Conservation (phyloP, 768 basidiomycete species). For the Rhodosporidiobolus sp. region DNA sequence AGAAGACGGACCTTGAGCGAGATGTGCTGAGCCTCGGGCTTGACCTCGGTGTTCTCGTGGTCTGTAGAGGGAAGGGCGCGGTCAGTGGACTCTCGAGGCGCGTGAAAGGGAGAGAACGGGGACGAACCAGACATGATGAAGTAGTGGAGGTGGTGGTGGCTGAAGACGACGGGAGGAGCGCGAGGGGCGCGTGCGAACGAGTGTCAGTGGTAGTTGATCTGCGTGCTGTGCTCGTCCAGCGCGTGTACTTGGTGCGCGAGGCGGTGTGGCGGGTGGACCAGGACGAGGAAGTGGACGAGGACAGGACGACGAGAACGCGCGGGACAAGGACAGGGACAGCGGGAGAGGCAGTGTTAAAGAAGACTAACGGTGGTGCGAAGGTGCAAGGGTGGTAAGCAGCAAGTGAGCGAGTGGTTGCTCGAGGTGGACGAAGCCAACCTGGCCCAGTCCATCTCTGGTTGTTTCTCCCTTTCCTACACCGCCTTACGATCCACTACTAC, state of each 20-base stretch:
- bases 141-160: not conserved
- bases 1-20: constrained; percentile 26
- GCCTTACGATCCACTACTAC: not conserved
- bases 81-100: not conserved
- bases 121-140: constrained; percentile 1
- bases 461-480: not conserved
- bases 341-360: too few species aligned
- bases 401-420: too few species aligned
- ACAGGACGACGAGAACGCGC: too few species aligned
- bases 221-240: too few species aligned
- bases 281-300: too few species aligned
- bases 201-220: too few species aligned
- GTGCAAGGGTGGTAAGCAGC: too few species aligned
- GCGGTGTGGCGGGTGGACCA: too few species aligned
- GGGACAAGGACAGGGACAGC: too few species aligned
- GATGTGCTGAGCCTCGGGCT: constrained; percentile 35
- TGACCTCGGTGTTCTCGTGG: constrained; percentile 16
- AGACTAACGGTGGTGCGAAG: too few species aligned
- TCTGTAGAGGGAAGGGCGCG: not conserved
- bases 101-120: not conserved
- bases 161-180: not conserved
- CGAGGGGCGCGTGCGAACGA: not conserved
- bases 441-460: not conserved
- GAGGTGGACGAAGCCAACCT: too few species aligned
- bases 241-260: too few species aligned